These are phyloP conservation scores for Blastobotrys petasosporus DNA, from an alignment of 1,139 yeast species.

Conservation along the genomic window DNA sequence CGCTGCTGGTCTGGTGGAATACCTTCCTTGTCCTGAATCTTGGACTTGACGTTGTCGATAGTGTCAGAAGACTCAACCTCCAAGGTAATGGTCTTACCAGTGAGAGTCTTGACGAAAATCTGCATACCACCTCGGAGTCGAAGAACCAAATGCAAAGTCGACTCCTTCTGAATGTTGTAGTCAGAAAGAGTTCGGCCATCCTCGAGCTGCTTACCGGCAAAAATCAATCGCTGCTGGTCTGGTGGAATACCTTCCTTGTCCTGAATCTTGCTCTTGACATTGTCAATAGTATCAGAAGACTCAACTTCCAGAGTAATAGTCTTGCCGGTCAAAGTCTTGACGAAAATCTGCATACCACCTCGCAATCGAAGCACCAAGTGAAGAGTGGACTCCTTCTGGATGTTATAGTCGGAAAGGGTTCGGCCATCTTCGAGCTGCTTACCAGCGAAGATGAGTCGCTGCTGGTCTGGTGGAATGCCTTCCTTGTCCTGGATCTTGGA, in stretches of 20 bases:
- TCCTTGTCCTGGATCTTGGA: constrained; percentile 99
- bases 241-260: constrained; percentile 99
- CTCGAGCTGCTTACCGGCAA: constrained; percentile 99
- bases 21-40: constrained; percentile 99
- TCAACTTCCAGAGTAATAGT: constrained; percentile 99
- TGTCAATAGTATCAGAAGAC: constrained; percentile 98
- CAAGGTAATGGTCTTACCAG: constrained; percentile 98
- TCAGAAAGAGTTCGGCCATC: constrained; percentile 98
- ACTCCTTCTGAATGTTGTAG: constrained; percentile 99
- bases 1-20: constrained; percentile 99
- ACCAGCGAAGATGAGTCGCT: constrained; percentile 99
- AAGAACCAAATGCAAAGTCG: constrained; percentile 93
- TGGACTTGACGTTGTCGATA: constrained; percentile 97
- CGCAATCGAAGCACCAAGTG: constrained; percentile 98
- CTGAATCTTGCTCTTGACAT: constrained; percentile 98
- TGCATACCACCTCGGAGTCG: constrained; percentile 99
- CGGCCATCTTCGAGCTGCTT: constrained; percentile 99
- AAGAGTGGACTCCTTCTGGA: constrained; percentile 98
- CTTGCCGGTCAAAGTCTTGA: constrained; percentile 98
- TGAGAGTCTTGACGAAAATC: constrained; percentile 97
- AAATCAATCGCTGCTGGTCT: constrained; percentile 98
- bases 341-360: constrained; percentile 99
- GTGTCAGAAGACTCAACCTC: constrained; percentile 99
- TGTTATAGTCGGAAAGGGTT: constrained; percentile 98
- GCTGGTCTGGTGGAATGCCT: constrained; percentile 99